Conservation (phyloP, 2,329 filamentous ascomycete species). For the Fusarium phyllophilum region DNA sequence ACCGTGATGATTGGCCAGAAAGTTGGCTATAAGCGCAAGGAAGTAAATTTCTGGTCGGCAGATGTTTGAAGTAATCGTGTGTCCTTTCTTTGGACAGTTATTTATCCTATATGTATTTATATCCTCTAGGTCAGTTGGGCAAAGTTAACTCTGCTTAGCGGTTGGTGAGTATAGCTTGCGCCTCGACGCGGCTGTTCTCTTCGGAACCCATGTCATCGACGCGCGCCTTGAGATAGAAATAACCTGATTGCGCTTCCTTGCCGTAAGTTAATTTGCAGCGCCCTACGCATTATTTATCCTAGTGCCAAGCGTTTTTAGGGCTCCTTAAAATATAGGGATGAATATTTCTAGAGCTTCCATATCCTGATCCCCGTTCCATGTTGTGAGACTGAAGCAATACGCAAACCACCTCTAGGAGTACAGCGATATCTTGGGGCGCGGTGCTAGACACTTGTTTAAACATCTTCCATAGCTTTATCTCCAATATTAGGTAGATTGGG, state of each 20-base stretch:
- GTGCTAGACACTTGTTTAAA: fast-evolving
- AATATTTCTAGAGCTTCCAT: background rate
- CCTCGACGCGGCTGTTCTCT: background rate
- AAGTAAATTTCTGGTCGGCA: background rate
- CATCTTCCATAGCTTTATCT: background rate
- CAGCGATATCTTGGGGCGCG: fast-evolving
- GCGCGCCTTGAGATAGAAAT: too few species aligned
- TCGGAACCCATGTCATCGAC: background rate
- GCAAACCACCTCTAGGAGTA: fast-evolving
- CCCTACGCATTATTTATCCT: fast-evolving
- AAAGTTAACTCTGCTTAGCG: fast-evolving
- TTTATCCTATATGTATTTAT: too few species aligned
- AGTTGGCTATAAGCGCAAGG: background rate
- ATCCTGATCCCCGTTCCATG: background rate
- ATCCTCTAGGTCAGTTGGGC: background rate
- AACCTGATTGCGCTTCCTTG: background rate
- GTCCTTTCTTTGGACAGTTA: fast-evolving
- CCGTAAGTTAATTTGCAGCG: background rate
- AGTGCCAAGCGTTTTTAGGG: fast-evolving
- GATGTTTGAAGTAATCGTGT: background rate
- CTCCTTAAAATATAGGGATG: fast-evolving
- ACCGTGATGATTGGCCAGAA: background rate
- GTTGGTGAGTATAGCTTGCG: background rate
- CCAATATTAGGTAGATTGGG: background rate
- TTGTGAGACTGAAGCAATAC: background rate